These are phyloP conservation scores for Jaapia argillacea DNA, from an alignment of 768 basidiomycete genomes.

Conservation along the genomic window DNA sequence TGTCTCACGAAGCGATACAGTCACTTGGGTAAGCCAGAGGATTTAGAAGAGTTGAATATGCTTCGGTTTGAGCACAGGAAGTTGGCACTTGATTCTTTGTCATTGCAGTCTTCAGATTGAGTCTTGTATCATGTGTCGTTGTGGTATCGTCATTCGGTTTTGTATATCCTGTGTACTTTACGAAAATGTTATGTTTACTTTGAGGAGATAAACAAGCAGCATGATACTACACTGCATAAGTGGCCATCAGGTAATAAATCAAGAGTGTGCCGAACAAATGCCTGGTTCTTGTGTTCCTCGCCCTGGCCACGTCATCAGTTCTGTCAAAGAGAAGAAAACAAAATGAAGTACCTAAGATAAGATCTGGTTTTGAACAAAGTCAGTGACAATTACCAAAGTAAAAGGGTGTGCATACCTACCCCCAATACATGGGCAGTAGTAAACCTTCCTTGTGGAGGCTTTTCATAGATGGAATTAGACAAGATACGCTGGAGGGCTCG, in stretches of 20 bases:
- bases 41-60: too few relatives aligned
- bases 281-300: conserved; percentile 1
- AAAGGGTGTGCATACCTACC: neutral
- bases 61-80: too few relatives aligned
- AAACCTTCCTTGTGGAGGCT: conserved; percentile 15
- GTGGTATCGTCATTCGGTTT: too few relatives aligned
- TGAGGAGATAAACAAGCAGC: neutral
- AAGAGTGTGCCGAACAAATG: too few relatives aligned
- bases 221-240: conserved; percentile 4
- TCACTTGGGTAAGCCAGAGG: too few relatives aligned
- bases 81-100: too few relatives aligned
- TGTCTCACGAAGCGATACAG: too few relatives aligned
- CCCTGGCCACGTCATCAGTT: conserved; percentile 5
- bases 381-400: neutral
- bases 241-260: neutral
- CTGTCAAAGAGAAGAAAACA: neutral
- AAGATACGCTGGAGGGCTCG: conserved; percentile 24
- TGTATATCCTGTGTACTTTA: too few relatives aligned
- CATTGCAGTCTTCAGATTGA: too few relatives aligned
- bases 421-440: conserved; percentile 8
- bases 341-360: conserved; percentile 7
- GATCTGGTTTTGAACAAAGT: conserved; percentile 2
- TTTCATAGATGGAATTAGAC: conserved; percentile 20
- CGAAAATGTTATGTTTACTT: too few relatives aligned
- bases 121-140: too few relatives aligned